Base-by-base conservation (phyloP, 352 stramenopile genomes). In the Elongisporangium anandrum region DNA sequence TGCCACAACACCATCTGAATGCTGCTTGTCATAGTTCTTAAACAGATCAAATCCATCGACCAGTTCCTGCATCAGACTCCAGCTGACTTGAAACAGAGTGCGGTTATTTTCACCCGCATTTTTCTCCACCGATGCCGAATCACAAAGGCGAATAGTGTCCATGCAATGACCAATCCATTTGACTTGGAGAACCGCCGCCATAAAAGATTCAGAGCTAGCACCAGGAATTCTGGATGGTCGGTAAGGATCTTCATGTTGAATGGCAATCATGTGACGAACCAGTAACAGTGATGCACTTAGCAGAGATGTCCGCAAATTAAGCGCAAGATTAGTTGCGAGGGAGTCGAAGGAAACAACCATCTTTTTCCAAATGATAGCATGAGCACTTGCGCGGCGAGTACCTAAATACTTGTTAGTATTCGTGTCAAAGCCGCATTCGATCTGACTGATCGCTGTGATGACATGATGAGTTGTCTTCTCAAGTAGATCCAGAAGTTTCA, bases 121-220 rank as follows among this genome's bases (percentile, higher is more conserved):
- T 19, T 54, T 56, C n/a, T 23, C 22, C n/a, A 57, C 8, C 41
- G 23, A 23, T 3, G 57, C 67, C 10, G 59, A 39, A 23, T 88
- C 69, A 20, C 75, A 87, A 8, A 72, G 50, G 50, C 66, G 68
- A 52, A 88, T 82, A 5, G 59, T 69, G 24, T 70, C 65, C 65
- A 87, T 79, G 24, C 77, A 79, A 53, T 88, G 81, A 12, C 74
- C 68, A 21, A 85, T 70, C 15, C 83, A 53, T 56, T 88, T 87
- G 13, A 85, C 69, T 52, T 88, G 79, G 10, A 68, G 16, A 3
- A 72, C 41, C 3, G 61, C 60, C 2, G 64, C 64, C 34, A 45
- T 45, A 17, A 15, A 45, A 16, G 34, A 45, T 45, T 45, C 34
- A 17, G 34, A 45, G 34, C 34, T 45, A 4, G 34, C 34, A 17